These are phyloP conservation scores for Fagopyrum tataricum DNA, from an alignment of 148 eudicot species.

Conservation along the genomic window DNA sequence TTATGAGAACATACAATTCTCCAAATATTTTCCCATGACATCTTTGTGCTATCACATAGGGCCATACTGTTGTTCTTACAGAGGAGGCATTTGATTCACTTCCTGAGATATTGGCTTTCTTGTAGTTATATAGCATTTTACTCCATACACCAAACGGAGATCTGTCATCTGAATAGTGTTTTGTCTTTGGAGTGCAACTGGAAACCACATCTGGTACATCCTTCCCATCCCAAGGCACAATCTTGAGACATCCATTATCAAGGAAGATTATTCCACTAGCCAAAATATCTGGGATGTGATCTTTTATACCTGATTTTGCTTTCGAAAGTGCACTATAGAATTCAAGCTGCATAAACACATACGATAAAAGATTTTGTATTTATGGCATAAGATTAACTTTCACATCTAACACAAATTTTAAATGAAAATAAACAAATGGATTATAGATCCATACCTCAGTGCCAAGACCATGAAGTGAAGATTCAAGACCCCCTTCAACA, in stretches of 20 bases:
- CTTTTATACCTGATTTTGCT: constrained; percentile 46
- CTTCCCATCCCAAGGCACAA: constrained; percentile 79
- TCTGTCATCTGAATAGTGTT: constrained; percentile 23
- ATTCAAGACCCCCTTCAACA: constrained; percentile 85
- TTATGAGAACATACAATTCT: constrained; percentile 53
- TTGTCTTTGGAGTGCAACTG: constrained; percentile 23
- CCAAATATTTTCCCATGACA: constrained; percentile 75
- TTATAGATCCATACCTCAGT: constrained; percentile 57
- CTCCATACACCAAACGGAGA: constrained; percentile 69
- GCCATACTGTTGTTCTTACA: constrained; percentile 50
- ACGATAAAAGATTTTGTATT: background rate
- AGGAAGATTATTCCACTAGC: constrained; percentile 70
- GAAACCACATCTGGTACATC: constrained; percentile 56
- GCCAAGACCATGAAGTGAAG: constrained; percentile 70
- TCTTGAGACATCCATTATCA: constrained; percentile 52
- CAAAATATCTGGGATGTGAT: constrained; percentile 65
- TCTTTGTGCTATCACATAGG: constrained; percentile 72
- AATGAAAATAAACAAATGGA: background rate
- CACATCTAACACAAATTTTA: background rate
- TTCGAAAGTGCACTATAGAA: constrained; percentile 59
- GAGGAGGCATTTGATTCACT: constrained; percentile 24
- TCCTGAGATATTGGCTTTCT: constrained; percentile 33
- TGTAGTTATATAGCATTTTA: constrained; percentile 48
- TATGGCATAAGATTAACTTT: background rate
- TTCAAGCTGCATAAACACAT: constrained; percentile 51